A percentile compares a stretch with the other conserved stretches of the same genome.
These are phyloP conservation scores for Magnusiomyces suaveolens DNA, from an alignment of 1,139 yeast genomes.

Conservation along the genomic window DNA sequence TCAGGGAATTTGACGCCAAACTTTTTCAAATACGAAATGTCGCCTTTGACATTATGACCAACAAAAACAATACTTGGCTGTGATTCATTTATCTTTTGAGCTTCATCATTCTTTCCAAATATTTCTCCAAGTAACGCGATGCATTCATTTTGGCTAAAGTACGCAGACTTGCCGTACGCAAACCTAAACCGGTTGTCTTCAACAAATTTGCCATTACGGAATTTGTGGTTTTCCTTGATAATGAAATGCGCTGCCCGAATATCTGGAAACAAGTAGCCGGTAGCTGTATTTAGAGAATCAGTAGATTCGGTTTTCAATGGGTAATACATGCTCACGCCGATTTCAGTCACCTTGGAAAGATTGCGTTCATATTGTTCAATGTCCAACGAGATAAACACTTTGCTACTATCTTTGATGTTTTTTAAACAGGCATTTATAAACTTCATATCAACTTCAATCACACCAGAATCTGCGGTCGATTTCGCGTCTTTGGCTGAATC, in stretches of 20 bases:
- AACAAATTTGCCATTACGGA: constrained; percentile 49
- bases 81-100: neutral
- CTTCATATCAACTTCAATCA: neutral
- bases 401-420: neutral
- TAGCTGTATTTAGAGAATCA: neutral
- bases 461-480: too few species aligned
- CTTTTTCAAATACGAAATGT: constrained; percentile 43
- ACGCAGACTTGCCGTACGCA: neutral
- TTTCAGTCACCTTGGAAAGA: constrained; percentile 45
- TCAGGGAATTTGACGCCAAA: constrained; percentile 43
- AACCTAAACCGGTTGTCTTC: neutral
- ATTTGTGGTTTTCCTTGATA: constrained; percentile 40
- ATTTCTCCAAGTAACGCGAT: neutral
- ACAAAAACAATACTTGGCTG: constrained; percentile 37
- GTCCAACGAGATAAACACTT: constrained; percentile 39
- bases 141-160: neutral
- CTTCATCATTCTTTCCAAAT: neutral
- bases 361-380: constrained; percentile 56
- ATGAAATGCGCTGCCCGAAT: constrained; percentile 41
- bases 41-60: constrained; percentile 64
- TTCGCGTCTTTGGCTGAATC: too few species aligned
- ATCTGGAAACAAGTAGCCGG: constrained; percentile 10
- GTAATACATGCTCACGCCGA: constrained; percentile 60
- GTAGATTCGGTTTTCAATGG: constrained; percentile 31
- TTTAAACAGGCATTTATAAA: neutral